A percentile compares a stretch with the other conserved stretches of the same genome.
Evolutionary conservation across 179 eudicot species (phyloP).

Genomic region (Vitellaria paradoxa): DNA sequence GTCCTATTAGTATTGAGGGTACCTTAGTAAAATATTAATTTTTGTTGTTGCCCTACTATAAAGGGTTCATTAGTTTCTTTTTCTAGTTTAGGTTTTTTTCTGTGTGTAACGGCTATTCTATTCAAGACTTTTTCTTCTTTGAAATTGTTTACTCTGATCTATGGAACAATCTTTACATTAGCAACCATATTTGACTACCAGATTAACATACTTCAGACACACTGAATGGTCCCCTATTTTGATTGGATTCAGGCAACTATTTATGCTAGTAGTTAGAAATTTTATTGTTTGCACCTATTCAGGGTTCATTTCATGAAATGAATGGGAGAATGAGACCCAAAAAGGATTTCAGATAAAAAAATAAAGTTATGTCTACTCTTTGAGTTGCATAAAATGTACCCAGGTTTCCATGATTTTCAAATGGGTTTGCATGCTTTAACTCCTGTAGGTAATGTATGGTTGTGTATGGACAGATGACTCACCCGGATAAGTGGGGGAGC

Average conservation of each 20-base stretch:
- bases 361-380: background rate
- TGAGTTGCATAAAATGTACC: background rate
- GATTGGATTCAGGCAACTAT: background rate
- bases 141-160: too few relatives aligned
- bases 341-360: background rate
- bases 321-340: too few relatives aligned
- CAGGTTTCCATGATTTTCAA: background rate
- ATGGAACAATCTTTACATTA: too few relatives aligned
- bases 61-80: too few relatives aligned
- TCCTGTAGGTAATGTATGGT: background rate
- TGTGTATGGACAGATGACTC: constrained; percentile 23
- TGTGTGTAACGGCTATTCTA: too few relatives aligned
- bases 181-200: too few relatives aligned
- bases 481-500: constrained; percentile 94
- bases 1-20: too few relatives aligned
- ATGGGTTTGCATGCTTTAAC: background rate
- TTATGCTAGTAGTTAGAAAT: background rate
- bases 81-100: too few relatives aligned
- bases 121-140: too few relatives aligned
- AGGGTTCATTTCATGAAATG: background rate
- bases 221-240: background rate
- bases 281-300: background rate
- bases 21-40: too few relatives aligned
- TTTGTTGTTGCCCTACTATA: too few relatives aligned
- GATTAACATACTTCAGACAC: too few relatives aligned